phyloP scores from a whole-genome alignment of 2,329 filamentous ascomycete species.

The Exophiala calicioides region DNA sequence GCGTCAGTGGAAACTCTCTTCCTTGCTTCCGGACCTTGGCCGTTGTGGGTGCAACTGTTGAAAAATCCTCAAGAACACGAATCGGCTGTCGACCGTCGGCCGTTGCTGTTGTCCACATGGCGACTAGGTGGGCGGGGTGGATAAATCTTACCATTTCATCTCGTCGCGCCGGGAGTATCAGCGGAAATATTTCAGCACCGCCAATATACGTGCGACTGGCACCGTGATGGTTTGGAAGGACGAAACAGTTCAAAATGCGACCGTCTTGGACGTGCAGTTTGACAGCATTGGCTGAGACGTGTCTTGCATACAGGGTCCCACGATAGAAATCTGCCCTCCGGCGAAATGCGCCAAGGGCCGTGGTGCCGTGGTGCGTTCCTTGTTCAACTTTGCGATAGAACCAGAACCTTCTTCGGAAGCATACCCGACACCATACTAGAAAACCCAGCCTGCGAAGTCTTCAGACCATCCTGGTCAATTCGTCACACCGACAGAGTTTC shows the following conservation, averaged over 20 bases:
- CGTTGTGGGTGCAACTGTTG: background rate
- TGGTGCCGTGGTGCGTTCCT: too few relatives aligned
- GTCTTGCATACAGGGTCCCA: background rate
- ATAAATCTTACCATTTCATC: too few relatives aligned
- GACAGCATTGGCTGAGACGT: background rate
- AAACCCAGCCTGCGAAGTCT: conserved; percentile 6
- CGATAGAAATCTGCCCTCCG: background rate
- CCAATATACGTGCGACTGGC: too few relatives aligned
- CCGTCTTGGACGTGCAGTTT: background rate
- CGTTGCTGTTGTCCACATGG: too few relatives aligned
- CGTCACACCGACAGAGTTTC: conserved; percentile 1
- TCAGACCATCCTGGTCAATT: conserved; percentile 6
- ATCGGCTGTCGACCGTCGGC: too few relatives aligned
- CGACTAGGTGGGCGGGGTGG: too few relatives aligned
- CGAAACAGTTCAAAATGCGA: too few relatives aligned
- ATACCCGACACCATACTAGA: background rate
- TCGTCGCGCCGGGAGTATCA: too few relatives aligned
- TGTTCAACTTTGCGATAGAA: conserved; percentile 1
- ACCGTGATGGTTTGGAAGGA: too few relatives aligned
- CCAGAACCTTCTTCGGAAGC: background rate
- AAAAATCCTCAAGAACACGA: too few relatives aligned
- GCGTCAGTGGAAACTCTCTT: background rate
- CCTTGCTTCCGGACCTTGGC: too few relatives aligned
- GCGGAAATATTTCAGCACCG: too few relatives aligned
- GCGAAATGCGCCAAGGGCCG: conserved; percentile 4